phyloP scores from a whole-genome alignment of 306 rosid genomes.

The Vicia villosa region DNA sequence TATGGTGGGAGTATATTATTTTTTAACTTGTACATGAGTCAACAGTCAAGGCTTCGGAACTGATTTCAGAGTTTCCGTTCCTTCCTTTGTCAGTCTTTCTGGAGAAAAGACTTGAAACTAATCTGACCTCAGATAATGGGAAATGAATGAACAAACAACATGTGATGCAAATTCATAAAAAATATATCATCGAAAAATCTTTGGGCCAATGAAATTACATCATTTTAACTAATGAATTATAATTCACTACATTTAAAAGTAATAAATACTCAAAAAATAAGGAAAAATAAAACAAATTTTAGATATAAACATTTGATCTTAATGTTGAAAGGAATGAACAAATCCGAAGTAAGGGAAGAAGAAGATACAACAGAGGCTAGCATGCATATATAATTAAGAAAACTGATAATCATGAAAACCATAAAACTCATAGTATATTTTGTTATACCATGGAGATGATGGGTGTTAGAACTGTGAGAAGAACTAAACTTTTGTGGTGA shows the following conservation, averaged over 20 bases:
- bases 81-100: not conserved
- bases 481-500: not conserved
- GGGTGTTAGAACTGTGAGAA: not conserved
- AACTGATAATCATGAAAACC: not conserved
- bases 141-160: not conserved
- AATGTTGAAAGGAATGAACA: not conserved
- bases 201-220: not conserved
- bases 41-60: not conserved
- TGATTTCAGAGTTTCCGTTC: not conserved
- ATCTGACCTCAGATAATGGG: not conserved
- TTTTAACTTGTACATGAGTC: not conserved
- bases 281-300: too few species aligned
- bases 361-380: not conserved
- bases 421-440: not conserved
- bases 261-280: too few species aligned
- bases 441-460: not conserved
- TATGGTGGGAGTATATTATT: not conserved
- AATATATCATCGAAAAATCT: not conserved
- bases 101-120: not conserved
- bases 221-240: not conserved
- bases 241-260: too few species aligned
- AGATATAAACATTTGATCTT: not conserved
- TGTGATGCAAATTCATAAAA: not conserved
- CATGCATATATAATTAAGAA: not conserved
- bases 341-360: not conserved